A percentile compares a stretch with the other conserved stretches of the same genome.
Conservation (phyloP, 108 stramenopile genomes). For the Skeletonema costatum region DNA sequence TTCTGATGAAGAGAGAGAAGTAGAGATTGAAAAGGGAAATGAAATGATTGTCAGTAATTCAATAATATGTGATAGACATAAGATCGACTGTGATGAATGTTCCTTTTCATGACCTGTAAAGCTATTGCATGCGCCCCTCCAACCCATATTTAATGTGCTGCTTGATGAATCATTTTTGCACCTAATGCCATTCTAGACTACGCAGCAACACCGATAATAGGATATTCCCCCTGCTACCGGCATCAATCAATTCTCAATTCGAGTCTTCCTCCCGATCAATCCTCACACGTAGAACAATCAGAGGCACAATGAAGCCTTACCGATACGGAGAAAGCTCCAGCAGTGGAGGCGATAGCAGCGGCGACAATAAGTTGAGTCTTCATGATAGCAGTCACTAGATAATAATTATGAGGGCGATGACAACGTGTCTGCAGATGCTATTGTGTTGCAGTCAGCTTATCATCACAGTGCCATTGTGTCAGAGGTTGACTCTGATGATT, state of each 20-base stretch:
- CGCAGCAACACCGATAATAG: not conserved
- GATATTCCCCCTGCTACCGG: not conserved
- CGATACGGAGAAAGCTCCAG: constrained; percentile 39
- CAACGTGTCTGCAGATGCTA: not conserved
- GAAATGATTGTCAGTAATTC: not conserved
- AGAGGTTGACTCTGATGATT: too few species aligned
- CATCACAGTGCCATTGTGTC: too few species aligned
- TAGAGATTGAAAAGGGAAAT: not conserved
- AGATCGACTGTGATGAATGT: not conserved
- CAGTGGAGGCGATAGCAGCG: constrained; percentile 43
- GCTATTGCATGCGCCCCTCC: not conserved
- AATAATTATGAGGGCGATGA: not conserved
- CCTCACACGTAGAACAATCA: not conserved
- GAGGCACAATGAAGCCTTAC: constrained; percentile 10
- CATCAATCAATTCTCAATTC: not conserved
- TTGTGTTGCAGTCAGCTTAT: too few species aligned
- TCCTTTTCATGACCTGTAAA: not conserved
- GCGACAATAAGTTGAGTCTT: constrained; percentile 40
- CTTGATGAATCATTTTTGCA: not conserved
- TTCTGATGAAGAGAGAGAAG: not conserved
- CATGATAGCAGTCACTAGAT: constrained; percentile 14
- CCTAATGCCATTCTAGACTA: not conserved
- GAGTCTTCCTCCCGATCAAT: not conserved
- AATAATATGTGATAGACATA: not conserved
- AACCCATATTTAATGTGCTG: too few species aligned